Evolutionary conservation across 306 rosid genomes (phyloP).

Genomic region (Heteromeles arbutifolia): DNA sequence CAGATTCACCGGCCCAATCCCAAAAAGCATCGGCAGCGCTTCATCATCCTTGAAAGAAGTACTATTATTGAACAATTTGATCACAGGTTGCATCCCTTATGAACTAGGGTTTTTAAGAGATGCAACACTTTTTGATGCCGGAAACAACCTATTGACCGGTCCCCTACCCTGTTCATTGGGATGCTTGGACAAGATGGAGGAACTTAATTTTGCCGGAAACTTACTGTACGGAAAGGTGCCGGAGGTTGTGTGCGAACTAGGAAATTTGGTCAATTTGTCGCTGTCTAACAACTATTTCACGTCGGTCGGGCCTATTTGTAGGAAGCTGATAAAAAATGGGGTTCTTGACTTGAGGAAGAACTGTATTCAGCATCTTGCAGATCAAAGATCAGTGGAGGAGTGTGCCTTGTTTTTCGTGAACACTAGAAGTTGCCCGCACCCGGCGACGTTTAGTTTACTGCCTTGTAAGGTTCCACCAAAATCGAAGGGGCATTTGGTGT

Average conservation of each 20-base stretch:
- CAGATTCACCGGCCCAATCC: slow-evolving; percentile 40
- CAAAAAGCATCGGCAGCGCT: slow-evolving; percentile 33
- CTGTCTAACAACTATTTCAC: slow-evolving; percentile 36
- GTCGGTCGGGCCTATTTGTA: slow-evolving; percentile 24
- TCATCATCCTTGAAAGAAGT: slow-evolving; percentile 26
- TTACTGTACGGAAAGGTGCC: slow-evolving; percentile 34
- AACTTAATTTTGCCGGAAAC: slow-evolving; percentile 39
- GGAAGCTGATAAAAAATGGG: slow-evolving; percentile 24
- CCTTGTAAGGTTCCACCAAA: slow-evolving; percentile 24
- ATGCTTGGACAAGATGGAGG: slow-evolving; percentile 33
- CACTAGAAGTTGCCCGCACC: slow-evolving; percentile 16
- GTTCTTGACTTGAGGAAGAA: slow-evolving; percentile 38
- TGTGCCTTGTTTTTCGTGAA: slow-evolving; percentile 18
- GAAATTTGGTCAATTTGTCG: slow-evolving; percentile 29
- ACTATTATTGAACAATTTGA: slow-evolving; percentile 25
- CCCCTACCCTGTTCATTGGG: slow-evolving; percentile 37
- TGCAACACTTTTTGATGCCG: slow-evolving; percentile 34
- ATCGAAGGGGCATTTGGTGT: background rate
- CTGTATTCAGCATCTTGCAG: slow-evolving; percentile 30
- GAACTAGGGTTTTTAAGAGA: slow-evolving; percentile 33
- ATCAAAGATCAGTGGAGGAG: slow-evolving; percentile 30
- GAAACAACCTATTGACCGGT: slow-evolving; percentile 33
- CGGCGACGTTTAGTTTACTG: slow-evolving; percentile 13
- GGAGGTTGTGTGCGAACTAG: slow-evolving; percentile 27
- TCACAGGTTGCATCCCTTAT: slow-evolving; percentile 41